These are phyloP conservation scores for Flaveria brownii DNA, from an alignment of 129 eudicot species.

Conservation along the genomic window DNA sequence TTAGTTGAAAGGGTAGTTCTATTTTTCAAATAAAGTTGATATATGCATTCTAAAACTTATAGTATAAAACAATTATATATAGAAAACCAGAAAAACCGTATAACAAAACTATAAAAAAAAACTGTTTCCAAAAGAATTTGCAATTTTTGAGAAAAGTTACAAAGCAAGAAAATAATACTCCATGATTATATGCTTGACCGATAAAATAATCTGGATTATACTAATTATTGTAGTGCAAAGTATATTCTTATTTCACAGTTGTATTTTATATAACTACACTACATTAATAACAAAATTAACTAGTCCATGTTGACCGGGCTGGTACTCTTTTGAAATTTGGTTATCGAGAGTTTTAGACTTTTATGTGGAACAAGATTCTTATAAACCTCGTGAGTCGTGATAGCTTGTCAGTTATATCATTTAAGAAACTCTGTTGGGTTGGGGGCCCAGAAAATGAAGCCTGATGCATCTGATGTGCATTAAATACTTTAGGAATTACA, in stretches of 20 bases:
- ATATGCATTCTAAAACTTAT: too few species aligned
- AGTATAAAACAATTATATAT: too few species aligned
- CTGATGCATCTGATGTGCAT: constrained; percentile 19
- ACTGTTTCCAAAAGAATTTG: not conserved
- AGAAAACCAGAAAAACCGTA: too few species aligned
- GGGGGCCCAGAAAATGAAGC: constrained; percentile 11
- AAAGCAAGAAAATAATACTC: constrained; percentile 2
- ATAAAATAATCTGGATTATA: constrained; percentile 31
- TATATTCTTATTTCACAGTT: constrained; percentile 14
- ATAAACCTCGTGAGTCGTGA: not conserved
- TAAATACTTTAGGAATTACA: not conserved
- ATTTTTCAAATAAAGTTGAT: too few species aligned
- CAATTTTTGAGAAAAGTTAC: not conserved
- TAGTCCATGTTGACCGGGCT: not conserved
- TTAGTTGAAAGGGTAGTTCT: too few species aligned
- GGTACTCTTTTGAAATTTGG: not conserved
- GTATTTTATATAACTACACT: not conserved
- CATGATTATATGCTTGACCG: constrained; percentile 22
- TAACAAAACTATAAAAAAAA: not conserved
- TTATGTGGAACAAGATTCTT: constrained; percentile 14
- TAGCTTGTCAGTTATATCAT: constrained; percentile 2
- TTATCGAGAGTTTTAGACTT: not conserved
- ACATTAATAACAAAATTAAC: not conserved
- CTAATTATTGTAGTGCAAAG: constrained; percentile 22
- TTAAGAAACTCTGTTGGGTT: not conserved